Evolutionary conservation across 2,329 filamentous ascomycete genomes (phyloP).

Genomic region (Gremmenia infestans): DNA sequence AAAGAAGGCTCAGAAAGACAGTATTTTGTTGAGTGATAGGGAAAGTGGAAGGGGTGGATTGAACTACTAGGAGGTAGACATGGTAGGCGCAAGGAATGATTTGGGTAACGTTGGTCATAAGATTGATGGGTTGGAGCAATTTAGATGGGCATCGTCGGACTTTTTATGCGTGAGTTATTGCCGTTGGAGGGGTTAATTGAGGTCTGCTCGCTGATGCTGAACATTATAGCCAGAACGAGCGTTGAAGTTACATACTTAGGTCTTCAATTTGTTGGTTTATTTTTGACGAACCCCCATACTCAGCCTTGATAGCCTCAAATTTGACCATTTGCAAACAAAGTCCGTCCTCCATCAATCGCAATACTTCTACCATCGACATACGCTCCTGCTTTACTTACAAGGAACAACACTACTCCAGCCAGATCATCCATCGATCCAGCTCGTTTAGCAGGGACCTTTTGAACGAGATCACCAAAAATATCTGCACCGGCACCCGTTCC

Average conservation of each 20-base stretch:
- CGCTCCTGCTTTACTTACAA: slow-evolving; percentile 38
- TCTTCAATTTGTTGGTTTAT: no score
- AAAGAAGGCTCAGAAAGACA: neutral
- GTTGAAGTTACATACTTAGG: no score
- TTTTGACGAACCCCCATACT: no score
- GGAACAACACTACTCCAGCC: slow-evolving; percentile 39
- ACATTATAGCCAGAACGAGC: no score
- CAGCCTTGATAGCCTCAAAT: slow-evolving; percentile 16
- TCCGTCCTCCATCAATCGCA: slow-evolving; percentile 37
- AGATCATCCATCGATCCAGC: slow-evolving; percentile 38
- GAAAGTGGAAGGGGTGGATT: neutral
- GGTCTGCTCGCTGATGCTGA: no score
- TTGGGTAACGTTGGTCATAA: neutral
- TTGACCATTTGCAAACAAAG: slow-evolving; percentile 38
- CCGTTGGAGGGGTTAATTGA: no score
- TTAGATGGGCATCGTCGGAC: neutral
- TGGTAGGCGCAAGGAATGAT: neutral
- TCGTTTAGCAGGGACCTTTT: slow-evolving; percentile 36
- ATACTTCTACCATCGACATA: slow-evolving; percentile 38
- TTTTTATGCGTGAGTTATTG: no score
- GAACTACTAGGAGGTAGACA: neutral
- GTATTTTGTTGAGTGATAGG: neutral
- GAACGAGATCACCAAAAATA: slow-evolving; percentile 37
- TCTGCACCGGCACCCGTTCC: slow-evolving; percentile 34
- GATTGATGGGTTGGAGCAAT: neutral